Conservation (phyloP, 2,329 filamentous ascomycete species). For the Verticillium isaacii region DNA sequence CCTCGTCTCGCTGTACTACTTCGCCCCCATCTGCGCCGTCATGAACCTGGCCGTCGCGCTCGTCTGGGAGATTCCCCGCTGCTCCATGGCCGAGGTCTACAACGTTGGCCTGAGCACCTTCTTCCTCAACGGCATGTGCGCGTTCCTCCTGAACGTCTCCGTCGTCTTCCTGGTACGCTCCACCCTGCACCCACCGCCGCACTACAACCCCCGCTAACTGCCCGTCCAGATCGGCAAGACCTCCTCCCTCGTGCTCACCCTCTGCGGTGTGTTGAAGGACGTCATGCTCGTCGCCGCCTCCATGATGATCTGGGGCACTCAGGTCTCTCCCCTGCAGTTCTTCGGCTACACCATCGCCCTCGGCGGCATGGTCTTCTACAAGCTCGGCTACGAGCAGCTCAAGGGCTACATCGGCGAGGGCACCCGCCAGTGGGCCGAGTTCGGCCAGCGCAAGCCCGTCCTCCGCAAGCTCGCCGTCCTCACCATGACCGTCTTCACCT, state of each 20-base stretch:
- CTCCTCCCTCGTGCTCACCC: slow-evolving; percentile 78
- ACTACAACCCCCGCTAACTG: background rate
- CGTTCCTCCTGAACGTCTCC: slow-evolving; percentile 78
- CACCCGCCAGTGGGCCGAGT: slow-evolving; percentile 78
- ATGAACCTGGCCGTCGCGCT: slow-evolving; percentile 76
- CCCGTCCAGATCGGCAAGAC: slow-evolving; percentile 74
- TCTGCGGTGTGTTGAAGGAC: slow-evolving; percentile 85
- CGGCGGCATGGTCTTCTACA: slow-evolving; percentile 77
- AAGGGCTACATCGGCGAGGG: slow-evolving; percentile 72
- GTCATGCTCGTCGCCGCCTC: slow-evolving; percentile 76
- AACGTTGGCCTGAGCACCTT: slow-evolving; percentile 69
- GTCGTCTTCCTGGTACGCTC: slow-evolving; percentile 75
- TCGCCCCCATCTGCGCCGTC: slow-evolving; percentile 75
- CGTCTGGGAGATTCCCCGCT: slow-evolving; percentile 66
- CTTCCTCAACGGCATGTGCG: slow-evolving; percentile 70
- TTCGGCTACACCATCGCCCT: slow-evolving; percentile 82
- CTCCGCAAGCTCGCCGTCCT: slow-evolving; percentile 75
- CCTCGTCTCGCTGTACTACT: slow-evolving; percentile 85
- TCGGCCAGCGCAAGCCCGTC: slow-evolving; percentile 70
- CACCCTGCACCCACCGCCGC: background rate
- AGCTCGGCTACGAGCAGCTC: slow-evolving; percentile 77
- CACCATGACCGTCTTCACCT: slow-evolving; percentile 52
- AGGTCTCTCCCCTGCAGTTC: slow-evolving; percentile 70
- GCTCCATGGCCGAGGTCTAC: slow-evolving; percentile 66
- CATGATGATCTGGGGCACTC: slow-evolving; percentile 77